Evolutionary conservation across 768 basidiomycete genomes (phyloP), one percentile per base, ranked within the genome.

Genomic region (Mycena epipterygia): DNA sequence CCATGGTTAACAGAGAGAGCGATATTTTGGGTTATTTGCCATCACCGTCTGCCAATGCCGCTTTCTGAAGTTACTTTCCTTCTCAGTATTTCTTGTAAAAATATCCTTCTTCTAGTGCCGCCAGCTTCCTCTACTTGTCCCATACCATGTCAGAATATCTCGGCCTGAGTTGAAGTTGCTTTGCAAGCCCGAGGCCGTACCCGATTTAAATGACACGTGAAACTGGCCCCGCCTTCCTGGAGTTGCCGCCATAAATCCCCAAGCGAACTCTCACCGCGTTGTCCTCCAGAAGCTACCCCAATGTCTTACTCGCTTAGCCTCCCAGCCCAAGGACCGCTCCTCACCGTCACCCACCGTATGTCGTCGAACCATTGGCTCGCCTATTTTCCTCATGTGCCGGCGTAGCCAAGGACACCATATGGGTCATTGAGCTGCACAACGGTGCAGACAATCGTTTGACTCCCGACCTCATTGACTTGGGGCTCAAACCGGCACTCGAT

Each of bases 371-470:
- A 33, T 52, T 46, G 21, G 16, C 61, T 9, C 23, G 39, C 35
- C 12, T 48, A 16, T 23, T 25, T 52, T 30, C 42, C 2, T 35
- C 39, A 71, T 52, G 13, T 23, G 6, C n/a, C 37, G 37, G 70
- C 65, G 35, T 73, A 94, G 91, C 91, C 9, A 87, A 88, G 67
- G 78, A 86, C 4, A 82, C 83, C 3, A 71, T 92, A 42, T 96
- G 94, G 94, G 83, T 93, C 57, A 88, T 95, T 67, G 94, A 96
- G 77, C 79, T 96, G 61, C 93, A 93, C 75, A 93, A 94, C 77
- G 93, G 91, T 17, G 84, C 84, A 42, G 95, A 96, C 79, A 93
- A 86, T 72, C 89, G 94, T 25, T 79, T 96, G 52, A 91, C 90
- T 0, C 79, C 84, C 29, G 79, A 79, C 8, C 80, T 96, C 60